Evolutionary conservation across 176 grass and related monocot genomes (phyloP), one percentile per base, ranked within the genome.

Genomic region (Oryza brachyantha): DNA sequence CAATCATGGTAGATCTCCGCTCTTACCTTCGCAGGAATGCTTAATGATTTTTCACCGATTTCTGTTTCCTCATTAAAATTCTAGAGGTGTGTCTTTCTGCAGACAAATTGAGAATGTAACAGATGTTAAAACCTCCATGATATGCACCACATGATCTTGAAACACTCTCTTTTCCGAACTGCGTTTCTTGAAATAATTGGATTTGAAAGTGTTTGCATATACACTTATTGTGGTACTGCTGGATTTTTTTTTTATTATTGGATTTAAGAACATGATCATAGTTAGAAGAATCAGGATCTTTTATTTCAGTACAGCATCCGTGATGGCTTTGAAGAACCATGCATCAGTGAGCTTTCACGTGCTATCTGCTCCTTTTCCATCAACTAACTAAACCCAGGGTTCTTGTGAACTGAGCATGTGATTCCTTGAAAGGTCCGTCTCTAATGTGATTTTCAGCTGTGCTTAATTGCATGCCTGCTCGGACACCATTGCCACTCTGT

Each of bases 351-450:
- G 19, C 59, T 73, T 43, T 60, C 37, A 50, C 85, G 42, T 38
- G 85, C 72, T 14, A 25, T 4, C 0, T 59, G 36, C 37, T 60
- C 45, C 45, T 87, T 87, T 78, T 70, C 37, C 60, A 66, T 58
- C 45, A 48, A 48, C 57, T 48, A 46, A 32, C n/a, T n/a, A n/a
- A 46, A 29, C 37, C 66, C 66, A 42, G 79, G 61, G 40, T 78
- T 87, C 80, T 38, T 73, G 85, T 83, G 85, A 87, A 61, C 73
- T 26, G 12, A 72, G 29, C 22, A 41, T 21, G 61, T 45, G 72
- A 63, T 16, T 52, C 62, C 76, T 52, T 8, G 5, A 14, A 22
- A 78, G 41, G 13, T 70, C 52, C 6, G n/a, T 24, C 19, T 24
- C 61, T 25, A 4, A 50, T 70, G 84, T 76, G 40, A 54, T 52